These are phyloP conservation scores for Crithidia sp. DNA, from an alignment of 208 protist genomes.

Conservation along the genomic window DNA sequence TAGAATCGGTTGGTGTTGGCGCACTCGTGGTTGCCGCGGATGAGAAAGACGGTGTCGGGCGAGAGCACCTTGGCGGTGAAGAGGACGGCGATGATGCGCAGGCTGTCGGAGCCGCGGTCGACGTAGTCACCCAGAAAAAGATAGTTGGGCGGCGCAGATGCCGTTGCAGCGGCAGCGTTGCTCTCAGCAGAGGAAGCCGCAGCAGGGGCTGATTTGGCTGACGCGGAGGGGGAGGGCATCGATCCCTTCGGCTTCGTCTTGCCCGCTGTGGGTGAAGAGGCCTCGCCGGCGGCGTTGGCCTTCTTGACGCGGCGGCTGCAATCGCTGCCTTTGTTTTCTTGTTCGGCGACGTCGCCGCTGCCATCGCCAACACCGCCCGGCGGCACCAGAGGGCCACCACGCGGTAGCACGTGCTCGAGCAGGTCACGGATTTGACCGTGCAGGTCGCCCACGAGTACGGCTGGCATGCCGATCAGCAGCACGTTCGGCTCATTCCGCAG, in stretches of 20 bases:
- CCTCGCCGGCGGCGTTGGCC: too few species aligned
- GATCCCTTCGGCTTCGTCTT: slow-evolving; percentile 17
- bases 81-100: slow-evolving; percentile 95
- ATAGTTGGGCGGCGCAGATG: slow-evolving; percentile 73
- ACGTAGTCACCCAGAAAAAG: slow-evolving; percentile 99
- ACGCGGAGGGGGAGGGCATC: not conserved
- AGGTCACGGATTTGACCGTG: slow-evolving; percentile 88
- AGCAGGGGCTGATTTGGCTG: not conserved
- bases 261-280: too few species aligned
- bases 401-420: slow-evolving; percentile 62
- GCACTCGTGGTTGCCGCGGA: slow-evolving; percentile 99
- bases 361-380: slow-evolving; percentile 20
- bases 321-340: slow-evolving; percentile 9
- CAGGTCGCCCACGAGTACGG: slow-evolving; percentile 88
- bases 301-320: not conserved
- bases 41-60: slow-evolving; percentile 98
- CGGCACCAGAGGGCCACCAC: slow-evolving; percentile 63
- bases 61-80: slow-evolving; percentile 98
- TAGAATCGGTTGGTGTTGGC: slow-evolving; percentile 99
- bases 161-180: not conserved
- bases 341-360: slow-evolving; percentile 1
- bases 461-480: slow-evolving; percentile 94
- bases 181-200: too few species aligned
- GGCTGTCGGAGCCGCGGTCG: slow-evolving; percentile 96
- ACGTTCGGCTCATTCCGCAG: slow-evolving; percentile 96